These are phyloP conservation scores for Colletotrichum tanaceti DNA, from an alignment of 2,329 filamentous ascomycete genomes.

Conservation along the genomic window DNA sequence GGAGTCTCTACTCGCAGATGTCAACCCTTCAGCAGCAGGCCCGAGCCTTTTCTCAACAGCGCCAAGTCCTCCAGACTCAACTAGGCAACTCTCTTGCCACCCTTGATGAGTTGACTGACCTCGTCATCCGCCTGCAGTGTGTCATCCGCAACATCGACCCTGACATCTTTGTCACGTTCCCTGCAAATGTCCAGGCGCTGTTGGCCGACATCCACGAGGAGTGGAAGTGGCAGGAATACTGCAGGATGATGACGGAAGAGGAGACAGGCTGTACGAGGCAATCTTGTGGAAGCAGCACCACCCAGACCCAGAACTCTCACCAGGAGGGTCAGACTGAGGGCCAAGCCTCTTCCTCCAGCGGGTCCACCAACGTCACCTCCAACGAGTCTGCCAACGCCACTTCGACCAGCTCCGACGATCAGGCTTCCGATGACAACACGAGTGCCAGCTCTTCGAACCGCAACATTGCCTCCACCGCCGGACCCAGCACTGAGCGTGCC, in stretches of 20 bases:
- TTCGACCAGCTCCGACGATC: neutral
- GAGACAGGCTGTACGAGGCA: too few relatives aligned
- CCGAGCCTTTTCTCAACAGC: neutral
- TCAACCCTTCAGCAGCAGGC: neutral
- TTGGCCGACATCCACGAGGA: conserved; percentile 2
- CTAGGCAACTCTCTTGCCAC: neutral
- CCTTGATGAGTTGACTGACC: neutral
- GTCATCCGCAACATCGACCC: neutral
- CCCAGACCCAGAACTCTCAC: neutral
- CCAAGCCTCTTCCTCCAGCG: too few relatives aligned
- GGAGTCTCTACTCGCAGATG: neutral
- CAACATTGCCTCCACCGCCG: neutral
- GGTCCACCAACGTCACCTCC: neutral
- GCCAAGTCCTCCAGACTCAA: neutral
- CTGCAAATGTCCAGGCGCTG: neutral
- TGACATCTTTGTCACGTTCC: conserved; percentile 2
- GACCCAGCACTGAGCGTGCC: neutral
- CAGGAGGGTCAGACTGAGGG: neutral
- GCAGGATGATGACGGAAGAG: neutral
- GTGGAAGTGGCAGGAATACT: conserved; percentile 18
- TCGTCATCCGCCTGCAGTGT: neutral
- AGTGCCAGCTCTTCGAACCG: too few relatives aligned
- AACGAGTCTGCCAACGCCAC: neutral
- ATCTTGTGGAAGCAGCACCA: neutral
- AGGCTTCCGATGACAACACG: neutral